A percentile compares a stretch with the other conserved stretches of the same genome.
Evolutionary conservation across 176 grass and related monocot species (phyloP).

Genomic region (Aechmea fasciata): DNA sequence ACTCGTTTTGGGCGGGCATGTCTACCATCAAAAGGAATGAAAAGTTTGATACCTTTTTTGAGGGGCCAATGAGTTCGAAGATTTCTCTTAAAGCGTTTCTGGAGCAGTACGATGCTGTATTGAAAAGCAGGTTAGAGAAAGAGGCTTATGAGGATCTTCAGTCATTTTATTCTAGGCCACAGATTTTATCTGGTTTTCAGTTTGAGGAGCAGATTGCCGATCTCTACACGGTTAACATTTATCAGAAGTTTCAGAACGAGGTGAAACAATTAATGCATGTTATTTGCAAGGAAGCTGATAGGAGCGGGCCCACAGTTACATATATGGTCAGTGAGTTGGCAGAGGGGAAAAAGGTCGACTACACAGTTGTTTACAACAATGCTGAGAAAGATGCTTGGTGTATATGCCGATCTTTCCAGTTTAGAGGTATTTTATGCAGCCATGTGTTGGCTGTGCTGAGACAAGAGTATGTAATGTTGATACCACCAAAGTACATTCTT

Average conservation of each 20-base stretch:
- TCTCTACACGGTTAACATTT: constrained; percentile 76
- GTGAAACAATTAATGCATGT: constrained; percentile 90
- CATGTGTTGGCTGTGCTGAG: constrained; percentile 77
- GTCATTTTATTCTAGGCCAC: constrained; percentile 73
- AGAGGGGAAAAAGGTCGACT: constrained; percentile 75
- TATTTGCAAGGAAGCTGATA: constrained; percentile 57
- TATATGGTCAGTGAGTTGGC: constrained; percentile 65
- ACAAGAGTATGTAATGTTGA: constrained; percentile 65
- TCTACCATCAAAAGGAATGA: constrained; percentile 68
- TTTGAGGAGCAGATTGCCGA: constrained; percentile 83
- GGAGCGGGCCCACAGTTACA: constrained; percentile 48
- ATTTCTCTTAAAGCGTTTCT: constrained; percentile 72
- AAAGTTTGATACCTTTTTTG: constrained; percentile 73
- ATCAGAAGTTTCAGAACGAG: constrained; percentile 81
- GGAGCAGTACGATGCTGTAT: constrained; percentile 56
- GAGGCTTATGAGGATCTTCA: constrained; percentile 88
- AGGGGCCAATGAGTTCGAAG: constrained; percentile 57
- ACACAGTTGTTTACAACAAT: constrained; percentile 71
- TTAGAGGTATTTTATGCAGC: constrained; percentile 84
- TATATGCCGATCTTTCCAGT: constrained; percentile 82
- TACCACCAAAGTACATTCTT: constrained; percentile 74
- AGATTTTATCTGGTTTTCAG: constrained; percentile 60
- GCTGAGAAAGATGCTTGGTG: constrained; percentile 83
- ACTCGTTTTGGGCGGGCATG: constrained; percentile 79
- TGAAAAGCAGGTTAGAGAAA: constrained; percentile 70